Evolutionary conservation across 805 yeast genomes (phyloP).

Genomic region (Torulaspora gathmanii): DNA sequence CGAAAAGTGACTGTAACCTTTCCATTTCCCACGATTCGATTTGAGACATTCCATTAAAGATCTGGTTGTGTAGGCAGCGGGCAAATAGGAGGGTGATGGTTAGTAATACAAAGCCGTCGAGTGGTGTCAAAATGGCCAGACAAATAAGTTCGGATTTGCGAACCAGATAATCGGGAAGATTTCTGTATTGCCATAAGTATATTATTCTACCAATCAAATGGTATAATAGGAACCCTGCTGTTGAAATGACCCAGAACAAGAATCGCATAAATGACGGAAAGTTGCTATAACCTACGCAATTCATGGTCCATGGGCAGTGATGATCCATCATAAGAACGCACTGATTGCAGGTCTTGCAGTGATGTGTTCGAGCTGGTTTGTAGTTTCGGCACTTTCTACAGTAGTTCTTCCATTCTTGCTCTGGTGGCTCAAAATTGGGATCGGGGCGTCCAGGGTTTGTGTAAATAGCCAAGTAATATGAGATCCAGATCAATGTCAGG

Average conservation of each 20-base stretch:
- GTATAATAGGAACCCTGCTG: conserved; percentile 45
- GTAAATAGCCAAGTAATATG: conserved; percentile 65
- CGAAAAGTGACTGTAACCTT: conserved; percentile 63
- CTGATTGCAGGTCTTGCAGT: conserved; percentile 66
- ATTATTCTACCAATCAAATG: conserved; percentile 41
- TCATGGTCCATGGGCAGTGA: conserved; percentile 90
- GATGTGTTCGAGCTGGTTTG: conserved; percentile 84
- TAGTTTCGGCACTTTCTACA: conserved; percentile 66
- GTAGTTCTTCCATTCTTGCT: conserved; percentile 53
- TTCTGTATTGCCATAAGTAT: conserved; percentile 44
- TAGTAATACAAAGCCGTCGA: conserved; percentile 54
- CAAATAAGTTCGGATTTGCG: conserved; percentile 49
- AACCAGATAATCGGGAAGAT: conserved; percentile 54
- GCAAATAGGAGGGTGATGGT: conserved; percentile 56
- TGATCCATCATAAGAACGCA: conserved; percentile 92
- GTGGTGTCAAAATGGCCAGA: conserved; percentile 50
- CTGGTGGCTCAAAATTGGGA: conserved; percentile 38
- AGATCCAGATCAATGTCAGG: conserved; percentile 61
- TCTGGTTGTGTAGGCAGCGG: conserved; percentile 54
- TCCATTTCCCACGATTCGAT: conserved; percentile 93
- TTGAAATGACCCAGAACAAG: conserved; percentile 55
- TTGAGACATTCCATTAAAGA: conserved; percentile 70
- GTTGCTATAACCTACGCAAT: conserved; percentile 79
- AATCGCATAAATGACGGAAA: conserved; percentile 78
- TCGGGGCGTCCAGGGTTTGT: conserved; percentile 70